Evolutionary conservation across 129 eudicot species (phyloP), one percentile per base, ranked within the genome.

Genomic region (Helianthus annuus): DNA sequence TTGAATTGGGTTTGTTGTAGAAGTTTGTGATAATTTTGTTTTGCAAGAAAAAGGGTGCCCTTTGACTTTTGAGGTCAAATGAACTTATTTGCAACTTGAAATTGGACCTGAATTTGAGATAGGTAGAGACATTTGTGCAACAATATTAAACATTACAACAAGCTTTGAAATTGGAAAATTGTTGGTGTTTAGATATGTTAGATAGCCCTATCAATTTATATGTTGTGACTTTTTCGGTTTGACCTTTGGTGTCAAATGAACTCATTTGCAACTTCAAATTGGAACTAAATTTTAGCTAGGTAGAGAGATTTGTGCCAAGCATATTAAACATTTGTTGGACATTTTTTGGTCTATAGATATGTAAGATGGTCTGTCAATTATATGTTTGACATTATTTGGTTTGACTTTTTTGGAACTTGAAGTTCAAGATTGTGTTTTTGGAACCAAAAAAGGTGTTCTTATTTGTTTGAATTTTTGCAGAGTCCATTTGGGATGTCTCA

Each of bases 401-500:
- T 60, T 60, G 66, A 60, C 66, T 60, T 6, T 32, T 29, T 12
- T 34, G 66, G 19, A 60, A 32, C 1, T 60, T 60, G 19, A 60
- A 60, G 14, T 59, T 59, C 19, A 59, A 29, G 66, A 60, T 13
- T 59, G 10, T 24, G 64, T 22, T 56, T 56, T 56, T 56, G 14
- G 59, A 7, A 16, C 4, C 29, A n/a, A 54, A 57, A 10, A 57
- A 3, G 5, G 40, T 10, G 40, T 58, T 58, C 2, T 27, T 32
- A 13, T 60, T 5, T 60, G 45, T 60, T 60, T 60, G 66, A 58
- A 73, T 72, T 78, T 10, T 9, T 74, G 82, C 78, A 93, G 98
- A 90, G 96, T 72, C 98, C 97, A 32, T 93, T 87, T 54, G 96
- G 96, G 70, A 88, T 94, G 93, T 87, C 97, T 61, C 97, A 86